Base-by-base conservation (phyloP, 2,329 filamentous ascomycete species). In the Cryphonectria parasitica region DNA sequence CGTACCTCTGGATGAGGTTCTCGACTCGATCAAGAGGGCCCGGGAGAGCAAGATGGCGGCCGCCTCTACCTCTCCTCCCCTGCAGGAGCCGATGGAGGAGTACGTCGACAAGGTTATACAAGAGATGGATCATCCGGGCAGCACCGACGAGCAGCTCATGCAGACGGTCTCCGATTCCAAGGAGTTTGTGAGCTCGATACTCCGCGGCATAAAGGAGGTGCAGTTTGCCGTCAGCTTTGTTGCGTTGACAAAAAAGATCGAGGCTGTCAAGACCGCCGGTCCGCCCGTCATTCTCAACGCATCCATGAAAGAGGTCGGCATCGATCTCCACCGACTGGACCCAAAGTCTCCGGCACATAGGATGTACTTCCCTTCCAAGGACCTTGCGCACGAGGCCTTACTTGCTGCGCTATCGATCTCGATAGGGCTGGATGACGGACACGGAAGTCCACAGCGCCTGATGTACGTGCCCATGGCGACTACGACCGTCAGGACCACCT, bases 391-490 rank as follows among this genome's bases (percentile, higher is more conserved):
- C 79, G 95, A 99, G 83, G 96, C 95, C 15, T 86, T 99, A 49
- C 88, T 96, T 31, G 96, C 95, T 25, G 96, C 95, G 3, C 89
- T 99, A 56, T 97, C 96, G 0, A 92, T 99, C 69, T 95, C 95
- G 0, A 87, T 98, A 70, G 96, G 94, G 54, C 86, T 99, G 49
- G 95, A 98, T 77, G 94, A 98, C 78, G 93, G 94, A n/a, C 89
- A 91, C 39, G 92, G 92, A 11, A 92, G 92, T 75, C 91, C 93
- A 0, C 94, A 98, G 78, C 90, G 95, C 68, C 87, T 99, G 70
- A 82, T 97, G 31, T 99, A 99, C 79, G 89, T 99, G 60, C 96
- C 96, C 0, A 98, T 99, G 96, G 93, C 95, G 28, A 99, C 96
- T 1, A 97, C 95, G 2, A 99, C 91, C 0, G 89, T 98, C 71